Evolutionary conservation across 371 early-diverging fungal species (phyloP).

Genomic region (Mortierella sp.): DNA sequence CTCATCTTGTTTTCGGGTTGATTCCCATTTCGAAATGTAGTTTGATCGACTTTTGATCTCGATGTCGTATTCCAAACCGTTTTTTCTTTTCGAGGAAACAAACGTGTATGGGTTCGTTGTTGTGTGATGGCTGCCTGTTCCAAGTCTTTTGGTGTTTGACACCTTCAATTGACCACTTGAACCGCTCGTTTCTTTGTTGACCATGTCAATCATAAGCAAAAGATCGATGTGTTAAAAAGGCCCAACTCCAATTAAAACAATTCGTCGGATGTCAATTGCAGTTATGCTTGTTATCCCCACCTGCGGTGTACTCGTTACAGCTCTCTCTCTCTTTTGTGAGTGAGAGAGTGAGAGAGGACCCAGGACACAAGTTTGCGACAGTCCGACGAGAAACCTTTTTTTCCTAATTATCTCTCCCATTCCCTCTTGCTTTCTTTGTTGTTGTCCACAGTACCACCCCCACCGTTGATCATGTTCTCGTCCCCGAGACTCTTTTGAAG

Average conservation of each 20-base stretch:
- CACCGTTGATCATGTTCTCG: slow-evolving; percentile 78
- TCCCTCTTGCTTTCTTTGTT: slow-evolving; percentile 19
- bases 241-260: slow-evolving; percentile 61
- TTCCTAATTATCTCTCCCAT: slow-evolving; percentile 28
- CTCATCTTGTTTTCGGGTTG: slow-evolving; percentile 6
- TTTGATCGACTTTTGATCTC: neutral
- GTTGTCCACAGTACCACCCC: slow-evolving; percentile 62
- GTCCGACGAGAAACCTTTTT: slow-evolving; percentile 53
- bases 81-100: slow-evolving; percentile 29
- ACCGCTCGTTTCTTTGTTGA: slow-evolving; percentile 21
- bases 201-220: slow-evolving; percentile 14
- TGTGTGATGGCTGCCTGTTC: slow-evolving; percentile 46
- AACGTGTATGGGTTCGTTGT: slow-evolving; percentile 54
- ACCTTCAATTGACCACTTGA: neutral
- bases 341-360: neutral
- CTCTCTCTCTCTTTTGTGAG: neutral
- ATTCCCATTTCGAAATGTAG: slow-evolving; percentile 1
- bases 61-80: slow-evolving; percentile 50
- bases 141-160: neutral
- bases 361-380: slow-evolving; percentile 33
- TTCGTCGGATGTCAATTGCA: slow-evolving; percentile 61
- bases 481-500: slow-evolving; percentile 98
- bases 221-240: slow-evolving; percentile 6
- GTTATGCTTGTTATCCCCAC: slow-evolving; percentile 12
- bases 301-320: slow-evolving; percentile 7